Evolutionary conservation across 1,139 yeast species (phyloP).

Genomic region (Blastobotrys petasosporus): DNA sequence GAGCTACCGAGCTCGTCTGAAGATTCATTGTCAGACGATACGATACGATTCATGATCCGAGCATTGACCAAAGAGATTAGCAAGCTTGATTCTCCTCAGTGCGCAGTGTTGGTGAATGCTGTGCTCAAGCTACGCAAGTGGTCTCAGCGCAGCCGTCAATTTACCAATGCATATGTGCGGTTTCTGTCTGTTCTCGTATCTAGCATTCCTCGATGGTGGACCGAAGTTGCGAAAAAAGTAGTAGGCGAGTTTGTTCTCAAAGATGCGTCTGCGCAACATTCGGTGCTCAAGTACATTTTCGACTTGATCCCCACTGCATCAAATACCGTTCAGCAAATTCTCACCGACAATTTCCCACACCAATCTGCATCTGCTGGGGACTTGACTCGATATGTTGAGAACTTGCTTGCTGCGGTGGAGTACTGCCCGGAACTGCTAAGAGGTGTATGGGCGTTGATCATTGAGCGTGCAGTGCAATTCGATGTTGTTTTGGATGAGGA

Average conservation of each 20-base stretch:
- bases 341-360: conserved; percentile 67
- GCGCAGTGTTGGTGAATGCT: conserved; percentile 44
- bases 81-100: conserved; percentile 42
- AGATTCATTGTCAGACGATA: conserved; percentile 40
- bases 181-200: conserved; percentile 76
- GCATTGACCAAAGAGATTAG: conserved; percentile 48
- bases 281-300: conserved; percentile 55
- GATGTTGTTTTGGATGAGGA: conserved; percentile 95
- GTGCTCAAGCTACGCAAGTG: conserved; percentile 48
- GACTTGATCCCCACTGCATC: conserved; percentile 77
- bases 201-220: conserved; percentile 84
- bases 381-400: conserved; percentile 58
- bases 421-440: conserved; percentile 68
- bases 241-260: conserved; percentile 49
- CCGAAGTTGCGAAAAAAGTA: conserved; percentile 65
- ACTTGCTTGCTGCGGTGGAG: conserved; percentile 51
- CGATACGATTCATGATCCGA: conserved; percentile 42
- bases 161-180: conserved; percentile 51
- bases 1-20: conserved; percentile 38
- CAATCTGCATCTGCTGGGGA: conserved; percentile 55
- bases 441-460: conserved; percentile 70
- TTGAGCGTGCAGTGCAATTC: conserved; percentile 74
- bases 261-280: conserved; percentile 56
- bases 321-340: conserved; percentile 52
- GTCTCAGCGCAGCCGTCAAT: conserved; percentile 42